Conservation (phyloP, 352 stramenopile genomes). For the Ophiocytium majus region DNA sequence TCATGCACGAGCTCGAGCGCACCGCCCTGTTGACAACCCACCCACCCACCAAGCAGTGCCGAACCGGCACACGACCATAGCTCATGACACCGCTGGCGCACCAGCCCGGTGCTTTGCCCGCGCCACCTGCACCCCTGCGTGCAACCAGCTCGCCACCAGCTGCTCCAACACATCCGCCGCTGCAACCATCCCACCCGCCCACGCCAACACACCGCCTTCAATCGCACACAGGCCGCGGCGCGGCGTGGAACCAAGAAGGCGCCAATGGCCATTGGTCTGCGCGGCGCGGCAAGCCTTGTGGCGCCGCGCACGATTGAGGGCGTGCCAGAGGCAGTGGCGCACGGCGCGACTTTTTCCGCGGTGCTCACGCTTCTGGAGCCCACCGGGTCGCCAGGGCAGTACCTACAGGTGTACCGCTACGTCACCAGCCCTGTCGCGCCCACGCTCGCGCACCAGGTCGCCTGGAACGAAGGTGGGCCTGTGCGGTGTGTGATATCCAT, state of each 20-base stretch:
- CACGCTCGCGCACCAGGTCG: neutral
- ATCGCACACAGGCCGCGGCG: neutral
- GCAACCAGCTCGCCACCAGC: too few relatives aligned
- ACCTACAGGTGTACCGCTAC: neutral
- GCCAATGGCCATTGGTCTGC: neutral
- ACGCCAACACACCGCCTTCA: too few relatives aligned
- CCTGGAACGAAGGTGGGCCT: slow-evolving; percentile 1
- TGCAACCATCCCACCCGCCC: too few relatives aligned
- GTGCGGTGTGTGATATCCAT: too few relatives aligned
- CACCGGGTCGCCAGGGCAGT: neutral
- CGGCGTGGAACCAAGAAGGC: neutral
- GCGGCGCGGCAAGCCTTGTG: neutral
- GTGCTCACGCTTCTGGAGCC: neutral
- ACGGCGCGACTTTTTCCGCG: neutral
- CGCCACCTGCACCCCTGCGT: too few relatives aligned
- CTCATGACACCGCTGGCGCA: too few relatives aligned
- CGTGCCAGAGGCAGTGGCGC: neutral
- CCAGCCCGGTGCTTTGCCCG: too few relatives aligned
- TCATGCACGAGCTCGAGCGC: too few relatives aligned
- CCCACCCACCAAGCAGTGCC: too few relatives aligned
- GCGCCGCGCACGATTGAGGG: neutral
- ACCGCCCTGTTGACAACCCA: too few relatives aligned
- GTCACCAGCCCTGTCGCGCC: neutral
- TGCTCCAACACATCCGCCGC: too few relatives aligned
- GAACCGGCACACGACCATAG: too few relatives aligned